Evolutionary conservation across 2,329 filamentous ascomycete species (phyloP), one percentile per base, ranked within the genome.

Genomic region (Macrophomina pseudophaseolina): DNA sequence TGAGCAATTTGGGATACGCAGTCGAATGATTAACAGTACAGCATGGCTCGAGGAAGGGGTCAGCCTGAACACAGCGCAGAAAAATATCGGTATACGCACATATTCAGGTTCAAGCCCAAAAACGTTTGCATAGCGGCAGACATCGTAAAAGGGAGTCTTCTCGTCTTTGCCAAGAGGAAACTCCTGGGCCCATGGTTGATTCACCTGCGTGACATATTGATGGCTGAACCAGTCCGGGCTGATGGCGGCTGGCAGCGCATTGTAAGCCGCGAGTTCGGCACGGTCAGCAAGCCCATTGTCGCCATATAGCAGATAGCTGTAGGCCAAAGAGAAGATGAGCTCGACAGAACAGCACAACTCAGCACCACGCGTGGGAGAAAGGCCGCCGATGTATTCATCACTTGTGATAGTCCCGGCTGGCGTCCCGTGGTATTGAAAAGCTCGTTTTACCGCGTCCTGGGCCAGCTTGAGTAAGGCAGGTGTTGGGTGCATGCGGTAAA

Each of bases 211-310:
- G 66, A 85, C 78, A 66, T 86, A 86, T 70, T 85, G 82, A 71
- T 84, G 84, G 28, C 79, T 77, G 83, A 83, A 85, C 78, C 82
- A 84, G 68, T 85, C 79, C 2, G 78, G 76, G 28, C 79, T 80
- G 18, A 84, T 71, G 69, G 80, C 81, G 5, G 78, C 82, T 1
- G 84, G 82, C 4, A 85, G 71, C 1, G 83, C 82, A 67, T 85
- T 86, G 75, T 83, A 85, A 6, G 82, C 80, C 14, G 81, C 77
- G 12, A 77, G 70, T 67, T 86, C 84, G 6, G 78, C 77, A 12
- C 77, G 75, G 69, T 86, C 83, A 2, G 83, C 83, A 66, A 81
- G 82, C 5, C 56, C 18, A 58, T 73, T 76, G 62, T 73, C 68
- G 2, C 78, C 78, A 12, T 73, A 68, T 7, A 73, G 70, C 16